Conservation (phyloP, 106 monocot species). For the Dendrobium officinale region DNA sequence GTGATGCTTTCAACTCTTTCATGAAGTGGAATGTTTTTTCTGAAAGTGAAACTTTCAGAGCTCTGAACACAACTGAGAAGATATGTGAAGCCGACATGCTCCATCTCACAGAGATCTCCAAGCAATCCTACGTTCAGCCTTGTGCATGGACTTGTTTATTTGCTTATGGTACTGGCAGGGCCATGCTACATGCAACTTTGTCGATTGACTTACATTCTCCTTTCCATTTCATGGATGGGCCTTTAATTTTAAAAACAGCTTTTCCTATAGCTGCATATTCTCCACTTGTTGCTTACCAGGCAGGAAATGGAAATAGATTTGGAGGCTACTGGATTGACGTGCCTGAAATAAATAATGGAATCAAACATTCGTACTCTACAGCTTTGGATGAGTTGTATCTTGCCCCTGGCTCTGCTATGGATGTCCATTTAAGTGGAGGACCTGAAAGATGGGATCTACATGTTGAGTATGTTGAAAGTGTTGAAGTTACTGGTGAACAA, state of each 20-base stretch:
- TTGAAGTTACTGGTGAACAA: slow-evolving; percentile 34
- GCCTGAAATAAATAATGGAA: slow-evolving; percentile 16
- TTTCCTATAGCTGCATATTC: slow-evolving; percentile 54
- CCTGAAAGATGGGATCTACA: slow-evolving; percentile 64
- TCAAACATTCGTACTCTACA: slow-evolving; percentile 18
- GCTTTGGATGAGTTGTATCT: slow-evolving; percentile 59
- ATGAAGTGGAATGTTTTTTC: slow-evolving; percentile 71
- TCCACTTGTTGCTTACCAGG: slow-evolving; percentile 60
- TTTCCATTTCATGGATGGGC: slow-evolving; percentile 22
- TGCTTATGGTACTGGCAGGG: slow-evolving; percentile 61
- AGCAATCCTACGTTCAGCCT: slow-evolving; percentile 15
- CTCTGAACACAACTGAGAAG: slow-evolving; percentile 25
- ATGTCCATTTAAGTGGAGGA: slow-evolving; percentile 68
- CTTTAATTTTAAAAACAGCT: slow-evolving; percentile 45
- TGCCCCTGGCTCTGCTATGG: slow-evolving; percentile 78
- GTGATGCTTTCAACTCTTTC: slow-evolving; percentile 64
- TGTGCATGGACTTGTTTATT: slow-evolving; percentile 71
- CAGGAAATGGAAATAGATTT: slow-evolving; percentile 69
- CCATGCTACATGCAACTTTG: slow-evolving; percentile 60
- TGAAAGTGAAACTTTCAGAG: slow-evolving; percentile 56
- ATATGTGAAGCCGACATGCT: slow-evolving; percentile 12
- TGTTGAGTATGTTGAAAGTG: slow-evolving; percentile 70
- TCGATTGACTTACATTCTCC: slow-evolving; percentile 33
- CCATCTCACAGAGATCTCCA: slow-evolving; percentile 14
- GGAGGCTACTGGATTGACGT: slow-evolving; percentile 83